A percentile compares a stretch with the other conserved stretches of the same genome.
Evolutionary conservation across 1,284 basidiomycete species (phyloP).

Genomic region (Taiwanofungus camphoratus): DNA sequence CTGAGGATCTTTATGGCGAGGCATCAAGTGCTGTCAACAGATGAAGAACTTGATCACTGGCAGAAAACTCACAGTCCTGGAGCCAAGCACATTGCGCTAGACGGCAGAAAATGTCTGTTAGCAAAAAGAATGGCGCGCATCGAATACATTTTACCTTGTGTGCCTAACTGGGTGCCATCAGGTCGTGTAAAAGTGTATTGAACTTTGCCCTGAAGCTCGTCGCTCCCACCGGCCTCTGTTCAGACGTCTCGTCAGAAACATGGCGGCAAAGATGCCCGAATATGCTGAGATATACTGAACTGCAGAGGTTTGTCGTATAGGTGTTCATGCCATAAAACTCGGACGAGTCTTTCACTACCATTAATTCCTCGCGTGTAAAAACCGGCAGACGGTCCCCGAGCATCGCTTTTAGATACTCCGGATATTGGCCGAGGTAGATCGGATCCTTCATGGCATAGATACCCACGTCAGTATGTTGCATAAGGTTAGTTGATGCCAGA

Average conservation of each 20-base stretch:
- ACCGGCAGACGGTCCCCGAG: conserved; percentile 61
- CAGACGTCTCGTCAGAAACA: conserved; percentile 2
- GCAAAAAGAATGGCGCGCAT: no score
- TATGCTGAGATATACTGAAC: conserved; percentile 31
- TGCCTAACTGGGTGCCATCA: conserved; percentile 65
- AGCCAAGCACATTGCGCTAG: conserved; percentile 58
- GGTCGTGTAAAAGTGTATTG: conserved; percentile 56
- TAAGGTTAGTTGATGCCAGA: neutral
- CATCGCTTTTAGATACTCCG: conserved; percentile 52
- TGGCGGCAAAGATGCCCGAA: conserved; percentile 16
- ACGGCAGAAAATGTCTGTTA: neutral
- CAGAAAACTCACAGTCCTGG: conserved; percentile 46
- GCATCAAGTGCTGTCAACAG: neutral
- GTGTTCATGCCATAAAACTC: conserved; percentile 74
- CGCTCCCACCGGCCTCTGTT: conserved; percentile 51
- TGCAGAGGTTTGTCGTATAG: conserved; percentile 67
- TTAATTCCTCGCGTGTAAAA: conserved; percentile 57
- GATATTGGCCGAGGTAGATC: conserved; percentile 71
- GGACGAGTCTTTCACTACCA: conserved; percentile 60
- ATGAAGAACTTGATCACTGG: neutral
- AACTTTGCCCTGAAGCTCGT: conserved; percentile 62
- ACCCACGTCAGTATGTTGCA: neutral
- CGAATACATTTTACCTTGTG: conserved; percentile 42
- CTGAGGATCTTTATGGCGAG: conserved; percentile 44
- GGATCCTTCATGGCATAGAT: conserved; percentile 43